Percentiles rank a stretch among this genome's conserved stretches.
These are phyloP conservation scores for Phylloporus scabripes DNA, from an alignment of 768 basidiomycete genomes.

Conservation along the genomic window DNA sequence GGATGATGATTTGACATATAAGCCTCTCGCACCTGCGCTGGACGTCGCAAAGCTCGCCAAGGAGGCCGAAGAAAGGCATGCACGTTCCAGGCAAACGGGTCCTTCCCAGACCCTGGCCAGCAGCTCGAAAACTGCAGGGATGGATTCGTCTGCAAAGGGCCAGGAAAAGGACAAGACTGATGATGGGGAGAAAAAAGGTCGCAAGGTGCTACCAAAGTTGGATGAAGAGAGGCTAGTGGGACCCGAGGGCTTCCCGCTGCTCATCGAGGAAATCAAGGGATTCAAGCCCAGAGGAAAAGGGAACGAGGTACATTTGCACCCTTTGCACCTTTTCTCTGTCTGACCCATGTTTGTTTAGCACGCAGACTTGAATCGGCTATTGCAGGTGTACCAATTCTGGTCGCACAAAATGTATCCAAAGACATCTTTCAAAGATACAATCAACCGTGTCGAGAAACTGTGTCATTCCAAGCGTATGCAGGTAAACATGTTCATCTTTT, in stretches of 20 bases:
- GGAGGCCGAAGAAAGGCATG: constrained; percentile 49
- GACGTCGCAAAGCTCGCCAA: constrained; percentile 50
- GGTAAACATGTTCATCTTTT: constrained; percentile 39
- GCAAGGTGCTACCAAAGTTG: constrained; percentile 45
- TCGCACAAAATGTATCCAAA: constrained; percentile 90
- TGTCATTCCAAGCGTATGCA: constrained; percentile 84
- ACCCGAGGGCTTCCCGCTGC: constrained; percentile 68
- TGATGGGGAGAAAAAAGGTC: constrained; percentile 27
- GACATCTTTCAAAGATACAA: constrained; percentile 80
- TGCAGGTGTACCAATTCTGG: constrained; percentile 92
- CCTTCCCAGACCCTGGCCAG: constrained; percentile 45
- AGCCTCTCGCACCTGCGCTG: constrained; percentile 45
- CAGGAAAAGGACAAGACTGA: constrained; percentile 8
- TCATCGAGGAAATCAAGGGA: constrained; percentile 70
- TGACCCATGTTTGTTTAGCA: constrained; percentile 39
- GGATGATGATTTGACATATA: constrained; percentile 38
- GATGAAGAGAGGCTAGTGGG: constrained; percentile 75
- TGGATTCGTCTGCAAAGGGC: constrained; percentile 2
- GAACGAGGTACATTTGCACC: constrained; percentile 59
- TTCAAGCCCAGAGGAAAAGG: constrained; percentile 88
- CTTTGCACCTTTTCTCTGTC: background rate
- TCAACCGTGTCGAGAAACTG: constrained; percentile 79
- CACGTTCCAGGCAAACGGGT: constrained; percentile 20
- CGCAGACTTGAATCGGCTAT: constrained; percentile 72
- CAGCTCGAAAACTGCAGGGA: constrained; percentile 35